Evolutionary conservation across 78 protist species (phyloP).

Genomic region (Acrasis kona): DNA sequence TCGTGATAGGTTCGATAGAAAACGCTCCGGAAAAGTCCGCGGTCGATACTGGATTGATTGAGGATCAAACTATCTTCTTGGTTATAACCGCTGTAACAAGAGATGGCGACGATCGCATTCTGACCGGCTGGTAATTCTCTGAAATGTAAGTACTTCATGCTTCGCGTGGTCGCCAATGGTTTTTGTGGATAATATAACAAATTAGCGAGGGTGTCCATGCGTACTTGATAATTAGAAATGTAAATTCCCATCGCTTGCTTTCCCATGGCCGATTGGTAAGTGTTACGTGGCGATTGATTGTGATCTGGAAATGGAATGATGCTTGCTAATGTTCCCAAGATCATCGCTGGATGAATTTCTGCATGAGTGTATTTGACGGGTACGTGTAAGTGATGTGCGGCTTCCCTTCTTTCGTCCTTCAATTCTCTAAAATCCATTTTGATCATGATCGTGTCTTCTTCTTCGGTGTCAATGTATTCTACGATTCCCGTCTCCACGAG

Average conservation of each 20-base stretch:
- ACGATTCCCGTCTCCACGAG: constrained; percentile 69
- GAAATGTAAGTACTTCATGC: constrained; percentile 92
- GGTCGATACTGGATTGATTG: constrained; percentile 93
- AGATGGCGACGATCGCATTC: constrained; percentile 95
- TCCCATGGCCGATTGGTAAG: constrained; percentile 99
- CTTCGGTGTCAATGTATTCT: constrained; percentile 92
- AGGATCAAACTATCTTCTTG: constrained; percentile 99
- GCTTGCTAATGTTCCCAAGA: constrained; percentile 97
- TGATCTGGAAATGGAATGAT: constrained; percentile 99
- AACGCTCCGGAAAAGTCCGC: constrained; percentile 96
- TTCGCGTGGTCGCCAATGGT: constrained; percentile 92
- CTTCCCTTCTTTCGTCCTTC: neutral
- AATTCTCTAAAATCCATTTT: constrained; percentile 59
- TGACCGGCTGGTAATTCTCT: constrained; percentile 97
- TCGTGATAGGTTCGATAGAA: constrained; percentile 71
- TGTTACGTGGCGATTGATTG: constrained; percentile 99
- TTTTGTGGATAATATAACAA: constrained; percentile 98
- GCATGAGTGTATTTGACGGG: constrained; percentile 89
- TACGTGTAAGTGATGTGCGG: constrained; percentile 2
- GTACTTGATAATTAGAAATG: constrained; percentile 84
- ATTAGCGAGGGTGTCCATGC: constrained; percentile 98
- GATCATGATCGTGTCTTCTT: constrained; percentile 91
- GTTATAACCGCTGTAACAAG: constrained; percentile 98
- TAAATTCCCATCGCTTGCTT: constrained; percentile 98
- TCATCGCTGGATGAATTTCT: constrained; percentile 99